phyloP scores from a whole-genome alignment of 768 basidiomycete species.

The Jaapia argillacea region DNA sequence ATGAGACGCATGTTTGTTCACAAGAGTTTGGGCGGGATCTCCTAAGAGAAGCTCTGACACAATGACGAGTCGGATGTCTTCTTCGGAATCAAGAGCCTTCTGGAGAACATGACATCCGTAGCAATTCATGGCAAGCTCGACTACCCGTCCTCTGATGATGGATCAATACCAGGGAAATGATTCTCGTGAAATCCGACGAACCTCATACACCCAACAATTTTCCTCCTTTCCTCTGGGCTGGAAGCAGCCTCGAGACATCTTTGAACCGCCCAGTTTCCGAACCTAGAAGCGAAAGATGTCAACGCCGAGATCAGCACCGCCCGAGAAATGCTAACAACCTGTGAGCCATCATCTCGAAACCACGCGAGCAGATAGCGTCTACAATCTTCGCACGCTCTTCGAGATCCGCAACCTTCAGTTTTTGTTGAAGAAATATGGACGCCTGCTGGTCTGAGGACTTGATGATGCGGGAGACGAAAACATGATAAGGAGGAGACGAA shows the following conservation, averaged over 20 bases:
- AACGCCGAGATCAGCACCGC: not conserved
- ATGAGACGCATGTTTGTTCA: constrained; percentile 87
- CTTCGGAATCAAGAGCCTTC: constrained; percentile 85
- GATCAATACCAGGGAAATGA: not conserved
- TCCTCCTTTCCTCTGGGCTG: constrained; percentile 62
- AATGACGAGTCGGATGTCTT: constrained; percentile 73
- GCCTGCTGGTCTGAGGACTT: constrained; percentile 88
- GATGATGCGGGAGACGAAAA: constrained; percentile 79
- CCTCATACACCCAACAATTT: constrained; percentile 86
- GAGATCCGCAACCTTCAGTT: constrained; percentile 75
- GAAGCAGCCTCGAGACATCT: constrained; percentile 77
- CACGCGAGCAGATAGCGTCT: constrained; percentile 75
- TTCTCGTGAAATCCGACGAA: constrained; percentile 14
- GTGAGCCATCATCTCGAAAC: constrained; percentile 91
- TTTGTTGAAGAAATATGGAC: constrained; percentile 84
- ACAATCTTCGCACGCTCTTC: constrained; percentile 77
- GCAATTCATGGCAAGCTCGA: constrained; percentile 82
- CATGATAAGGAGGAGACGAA: constrained; percentile 72
- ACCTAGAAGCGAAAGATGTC: constrained; percentile 31
- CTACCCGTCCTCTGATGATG: constrained; percentile 56
- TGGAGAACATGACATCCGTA: constrained; percentile 87
- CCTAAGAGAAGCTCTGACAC: constrained; percentile 78
- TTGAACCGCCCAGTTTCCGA: constrained; percentile 89
- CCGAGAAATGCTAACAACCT: constrained; percentile 30
- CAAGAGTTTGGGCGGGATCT: constrained; percentile 77